A percentile compares a stretch with the other conserved stretches of the same genome.
These are phyloP conservation scores for Schizosaccharomyces osmophilus DNA, from an alignment of 805 yeast species.

Conservation along the genomic window DNA sequence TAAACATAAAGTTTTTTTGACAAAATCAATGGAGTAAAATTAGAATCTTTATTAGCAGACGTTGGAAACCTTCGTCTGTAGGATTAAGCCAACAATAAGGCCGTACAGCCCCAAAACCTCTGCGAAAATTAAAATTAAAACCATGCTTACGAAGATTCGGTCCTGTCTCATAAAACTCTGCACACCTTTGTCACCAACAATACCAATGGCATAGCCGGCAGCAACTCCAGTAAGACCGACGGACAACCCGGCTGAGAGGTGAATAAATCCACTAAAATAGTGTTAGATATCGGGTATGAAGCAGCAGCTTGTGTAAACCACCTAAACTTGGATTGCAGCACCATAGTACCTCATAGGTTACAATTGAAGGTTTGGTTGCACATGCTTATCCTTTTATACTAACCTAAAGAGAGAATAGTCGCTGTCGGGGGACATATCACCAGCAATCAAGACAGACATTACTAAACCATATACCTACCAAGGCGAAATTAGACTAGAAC, in stretches of 20 bases:
- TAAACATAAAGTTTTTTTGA: no score
- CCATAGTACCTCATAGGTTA: no score
- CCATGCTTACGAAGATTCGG: conserved; percentile 94
- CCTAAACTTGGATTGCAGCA: no score
- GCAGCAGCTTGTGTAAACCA: background rate
- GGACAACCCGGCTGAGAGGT: conserved; percentile 90
- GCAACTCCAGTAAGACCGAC: conserved; percentile 95
- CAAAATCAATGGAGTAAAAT: background rate
- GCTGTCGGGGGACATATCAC: conserved; percentile 44
- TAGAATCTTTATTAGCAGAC: background rate
- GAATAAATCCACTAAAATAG: conserved; percentile 52
- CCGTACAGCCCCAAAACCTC: conserved; percentile 67
- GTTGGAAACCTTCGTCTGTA: conserved; percentile 21
- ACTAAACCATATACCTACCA: conserved; percentile 53
- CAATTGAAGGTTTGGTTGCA: no score
- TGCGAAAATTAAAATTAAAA: conserved; percentile 91
- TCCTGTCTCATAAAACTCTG: conserved; percentile 97
- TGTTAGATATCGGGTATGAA: background rate
- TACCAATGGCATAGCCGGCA: conserved; percentile 97
- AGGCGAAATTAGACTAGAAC: background rate
- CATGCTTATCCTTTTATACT: no score
- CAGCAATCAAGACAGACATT: conserved; percentile 82
- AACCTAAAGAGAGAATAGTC: conserved; percentile 69
- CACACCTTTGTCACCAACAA: conserved; percentile 98
- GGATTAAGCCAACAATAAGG: conserved; percentile 80